Conservation (phyloP, 306 rosid species). For the Sicyos edulis region DNA sequence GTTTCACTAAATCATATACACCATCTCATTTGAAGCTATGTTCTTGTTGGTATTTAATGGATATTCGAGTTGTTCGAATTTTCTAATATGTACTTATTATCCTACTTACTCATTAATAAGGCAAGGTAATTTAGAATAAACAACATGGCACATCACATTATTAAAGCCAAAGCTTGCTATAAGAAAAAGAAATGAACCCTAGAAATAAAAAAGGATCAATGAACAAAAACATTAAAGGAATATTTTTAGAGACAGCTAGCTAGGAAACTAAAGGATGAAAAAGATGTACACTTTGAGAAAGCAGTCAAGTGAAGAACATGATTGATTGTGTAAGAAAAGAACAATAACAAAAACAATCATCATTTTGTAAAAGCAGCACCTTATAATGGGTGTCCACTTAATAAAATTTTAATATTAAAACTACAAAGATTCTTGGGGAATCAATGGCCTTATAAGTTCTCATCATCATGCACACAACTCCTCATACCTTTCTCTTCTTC, state of each 20-base stretch:
- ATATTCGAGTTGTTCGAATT: neutral
- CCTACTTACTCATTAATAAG: neutral
- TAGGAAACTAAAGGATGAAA: neutral
- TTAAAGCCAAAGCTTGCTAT: neutral
- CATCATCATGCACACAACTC: too few species aligned
- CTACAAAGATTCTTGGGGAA: too few species aligned
- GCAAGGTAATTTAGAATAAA: neutral
- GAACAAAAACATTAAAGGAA: constrained; percentile 7
- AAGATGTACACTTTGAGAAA: constrained; percentile 21
- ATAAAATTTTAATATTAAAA: too few species aligned
- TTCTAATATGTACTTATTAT: neutral
- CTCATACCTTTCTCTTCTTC: too few species aligned
- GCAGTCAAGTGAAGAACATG: constrained; percentile 31
- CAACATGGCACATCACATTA: neutral
- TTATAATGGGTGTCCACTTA: constrained; percentile 26
- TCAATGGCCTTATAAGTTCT: too few species aligned
- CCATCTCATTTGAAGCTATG: too few species aligned
- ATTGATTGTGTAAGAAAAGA: constrained; percentile 26
- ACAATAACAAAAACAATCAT: constrained; percentile 30
- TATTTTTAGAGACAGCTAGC: neutral
- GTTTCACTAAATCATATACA: too few species aligned
- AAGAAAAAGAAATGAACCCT: too few species aligned
- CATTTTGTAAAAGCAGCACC: constrained; percentile 20
- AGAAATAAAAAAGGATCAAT: neutral
- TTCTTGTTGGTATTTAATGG: too few species aligned